Conservation (phyloP, 306 rosid genomes). For the Vicia villosa region DNA sequence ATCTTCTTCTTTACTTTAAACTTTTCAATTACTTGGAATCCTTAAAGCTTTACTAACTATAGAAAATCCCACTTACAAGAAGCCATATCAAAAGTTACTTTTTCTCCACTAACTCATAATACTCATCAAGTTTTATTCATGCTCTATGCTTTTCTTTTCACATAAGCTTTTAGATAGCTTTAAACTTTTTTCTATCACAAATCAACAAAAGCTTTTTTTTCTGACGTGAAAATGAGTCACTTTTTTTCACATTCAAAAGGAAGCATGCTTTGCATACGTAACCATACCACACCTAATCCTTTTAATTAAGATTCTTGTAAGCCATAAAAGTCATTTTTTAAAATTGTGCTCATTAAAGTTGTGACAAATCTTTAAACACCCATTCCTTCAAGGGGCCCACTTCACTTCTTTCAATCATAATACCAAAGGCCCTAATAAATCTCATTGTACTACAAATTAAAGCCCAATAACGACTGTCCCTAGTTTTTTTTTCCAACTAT, state of each 20-base stretch:
- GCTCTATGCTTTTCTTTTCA: conserved; percentile 58
- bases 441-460: background rate
- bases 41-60: conserved; percentile 73
- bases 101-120: conserved; percentile 52
- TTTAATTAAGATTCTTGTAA: conserved; percentile 45
- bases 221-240: conserved; percentile 46
- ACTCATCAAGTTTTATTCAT: conserved; percentile 52
- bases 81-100: conserved; percentile 64
- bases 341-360: conserved; percentile 57
- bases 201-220: conserved; percentile 48
- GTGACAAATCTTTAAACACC: conserved; percentile 53
- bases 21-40: conserved; percentile 51
- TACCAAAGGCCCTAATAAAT: conserved; percentile 12
- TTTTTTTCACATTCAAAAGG: conserved; percentile 47
- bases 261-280: conserved; percentile 70
- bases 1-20: conserved; percentile 50
- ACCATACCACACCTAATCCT: conserved; percentile 49
- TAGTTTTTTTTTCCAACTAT: background rate
- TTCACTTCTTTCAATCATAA: conserved; percentile 35
- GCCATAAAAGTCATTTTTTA: conserved; percentile 48
- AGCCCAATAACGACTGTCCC: background rate
- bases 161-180: conserved; percentile 59
- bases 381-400: conserved; percentile 48
- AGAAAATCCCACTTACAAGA: conserved; percentile 68
- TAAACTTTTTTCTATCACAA: conserved; percentile 44